A percentile compares a stretch with the other conserved stretches of the same genome.
Conservation (phyloP, 148 eudicot genomes). For the Dianthus caryophyllus region DNA sequence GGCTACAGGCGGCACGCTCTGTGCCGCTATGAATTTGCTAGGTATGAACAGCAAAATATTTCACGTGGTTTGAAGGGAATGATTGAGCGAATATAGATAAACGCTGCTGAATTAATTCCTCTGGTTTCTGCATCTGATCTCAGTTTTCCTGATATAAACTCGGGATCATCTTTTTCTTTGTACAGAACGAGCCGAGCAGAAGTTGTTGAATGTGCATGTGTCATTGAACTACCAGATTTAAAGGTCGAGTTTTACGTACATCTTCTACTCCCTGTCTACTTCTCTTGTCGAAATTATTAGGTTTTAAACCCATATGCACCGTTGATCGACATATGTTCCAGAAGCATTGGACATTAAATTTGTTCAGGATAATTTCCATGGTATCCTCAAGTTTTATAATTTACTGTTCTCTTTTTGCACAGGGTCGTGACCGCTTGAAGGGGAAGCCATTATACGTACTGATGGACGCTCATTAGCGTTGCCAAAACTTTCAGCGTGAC, state of each 20-base stretch:
- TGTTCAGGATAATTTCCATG: too few relatives aligned
- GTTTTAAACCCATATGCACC: not conserved
- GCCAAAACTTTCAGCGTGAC: not conserved
- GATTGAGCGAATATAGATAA: too few relatives aligned
- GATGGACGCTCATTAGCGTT: constrained; percentile 64
- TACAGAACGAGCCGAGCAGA: constrained; percentile 85
- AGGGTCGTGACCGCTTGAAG: constrained; percentile 76
- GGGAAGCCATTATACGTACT: constrained; percentile 81
- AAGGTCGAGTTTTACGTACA: constrained; percentile 45
- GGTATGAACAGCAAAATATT: constrained; percentile 28
- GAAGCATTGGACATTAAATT: too few relatives aligned
- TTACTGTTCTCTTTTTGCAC: constrained; percentile 10
- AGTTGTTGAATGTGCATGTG: constrained; percentile 82
- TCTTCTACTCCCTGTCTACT: not conserved
- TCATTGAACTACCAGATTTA: constrained; percentile 75
- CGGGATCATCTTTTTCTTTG: constrained; percentile 5
- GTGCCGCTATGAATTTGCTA: constrained; percentile 79
- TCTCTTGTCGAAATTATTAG: not conserved
- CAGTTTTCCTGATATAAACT: too few relatives aligned
- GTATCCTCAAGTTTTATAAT: too few relatives aligned
- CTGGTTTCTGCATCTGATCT: too few relatives aligned
- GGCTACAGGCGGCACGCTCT: constrained; percentile 90
- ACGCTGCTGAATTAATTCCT: too few relatives aligned
- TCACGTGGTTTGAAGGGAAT: too few relatives aligned
- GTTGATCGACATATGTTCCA: too few relatives aligned